These are phyloP conservation scores for Corymbia maculata DNA, from an alignment of 345 rosid genomes.

Conservation along the genomic window DNA sequence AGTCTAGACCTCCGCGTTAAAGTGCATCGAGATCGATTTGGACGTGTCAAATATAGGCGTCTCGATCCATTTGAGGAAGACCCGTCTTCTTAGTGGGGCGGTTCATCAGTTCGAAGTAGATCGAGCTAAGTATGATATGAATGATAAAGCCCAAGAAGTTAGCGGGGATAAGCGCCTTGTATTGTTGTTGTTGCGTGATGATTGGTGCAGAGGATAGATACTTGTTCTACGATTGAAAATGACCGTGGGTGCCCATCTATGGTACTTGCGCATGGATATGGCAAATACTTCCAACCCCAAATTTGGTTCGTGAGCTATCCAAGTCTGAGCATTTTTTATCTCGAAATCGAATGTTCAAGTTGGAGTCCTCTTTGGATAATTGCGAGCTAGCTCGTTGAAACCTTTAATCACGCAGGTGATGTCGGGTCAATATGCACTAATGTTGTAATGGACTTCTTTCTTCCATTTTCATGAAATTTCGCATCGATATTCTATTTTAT, in stretches of 20 bases:
- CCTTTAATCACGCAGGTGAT: not conserved
- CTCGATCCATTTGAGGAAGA: not conserved
- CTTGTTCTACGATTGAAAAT: not conserved
- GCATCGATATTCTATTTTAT: not conserved
- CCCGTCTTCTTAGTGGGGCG: not conserved
- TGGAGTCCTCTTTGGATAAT: not conserved
- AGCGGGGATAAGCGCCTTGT: not conserved
- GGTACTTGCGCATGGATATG: not conserved
- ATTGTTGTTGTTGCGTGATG: too few species aligned
- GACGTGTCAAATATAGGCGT: not conserved
- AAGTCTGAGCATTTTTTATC: not conserved
- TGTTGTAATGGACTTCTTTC: not conserved
- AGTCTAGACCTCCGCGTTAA: not conserved
- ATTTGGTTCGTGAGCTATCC: not conserved
- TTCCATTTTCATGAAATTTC: not conserved
- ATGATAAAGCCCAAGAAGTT: not conserved
- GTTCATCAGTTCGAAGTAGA: not conserved
- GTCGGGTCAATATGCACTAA: not conserved
- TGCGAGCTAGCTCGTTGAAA: not conserved
- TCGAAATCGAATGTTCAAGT: not conserved
- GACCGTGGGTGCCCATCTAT: not conserved
- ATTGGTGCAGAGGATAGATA: not conserved
- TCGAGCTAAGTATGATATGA: not conserved
- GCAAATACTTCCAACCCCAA: not conserved
- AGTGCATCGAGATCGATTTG: not conserved